These are phyloP conservation scores for Colletotrichum endophyticum DNA, from an alignment of 2,329 filamentous ascomycete genomes.

Conservation along the genomic window DNA sequence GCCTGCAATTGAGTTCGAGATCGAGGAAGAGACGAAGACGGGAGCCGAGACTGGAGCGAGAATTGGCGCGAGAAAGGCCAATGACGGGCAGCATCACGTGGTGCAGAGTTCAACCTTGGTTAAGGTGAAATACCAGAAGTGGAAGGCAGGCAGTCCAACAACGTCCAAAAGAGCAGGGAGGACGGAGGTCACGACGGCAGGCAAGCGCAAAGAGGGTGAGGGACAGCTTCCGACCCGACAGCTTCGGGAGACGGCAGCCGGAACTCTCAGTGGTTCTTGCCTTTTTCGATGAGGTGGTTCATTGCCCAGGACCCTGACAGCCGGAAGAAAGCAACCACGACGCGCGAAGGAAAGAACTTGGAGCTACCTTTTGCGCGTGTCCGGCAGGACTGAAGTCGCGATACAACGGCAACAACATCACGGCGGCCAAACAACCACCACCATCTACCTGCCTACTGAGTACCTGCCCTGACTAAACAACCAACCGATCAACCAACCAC, in stretches of 20 bases:
- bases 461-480: not conserved
- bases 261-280: not conserved
- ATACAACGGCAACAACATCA: not conserved
- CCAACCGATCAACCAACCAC: not conserved
- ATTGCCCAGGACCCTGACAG: not conserved
- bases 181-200: not conserved
- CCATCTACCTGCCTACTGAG: not conserved
- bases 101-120: not conserved
- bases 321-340: not conserved
- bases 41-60: not conserved
- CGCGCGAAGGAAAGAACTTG: not conserved
- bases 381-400: not conserved
- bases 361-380: not conserved
- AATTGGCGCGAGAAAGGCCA: not conserved
- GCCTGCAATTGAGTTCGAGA: not conserved
- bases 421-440: not conserved
- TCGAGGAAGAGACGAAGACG: not conserved
- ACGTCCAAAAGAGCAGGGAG: not conserved
- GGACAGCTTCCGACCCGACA: not conserved
- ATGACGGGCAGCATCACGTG: not conserved
- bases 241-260: not conserved
- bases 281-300: not conserved
- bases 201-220: not conserved
- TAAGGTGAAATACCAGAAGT: not conserved
- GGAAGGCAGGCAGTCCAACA: not conserved